Evolutionary conservation across 2,329 filamentous ascomycete species (phyloP), one percentile per base, ranked within the genome.

Genomic region (Fonsecaea nubica): DNA sequence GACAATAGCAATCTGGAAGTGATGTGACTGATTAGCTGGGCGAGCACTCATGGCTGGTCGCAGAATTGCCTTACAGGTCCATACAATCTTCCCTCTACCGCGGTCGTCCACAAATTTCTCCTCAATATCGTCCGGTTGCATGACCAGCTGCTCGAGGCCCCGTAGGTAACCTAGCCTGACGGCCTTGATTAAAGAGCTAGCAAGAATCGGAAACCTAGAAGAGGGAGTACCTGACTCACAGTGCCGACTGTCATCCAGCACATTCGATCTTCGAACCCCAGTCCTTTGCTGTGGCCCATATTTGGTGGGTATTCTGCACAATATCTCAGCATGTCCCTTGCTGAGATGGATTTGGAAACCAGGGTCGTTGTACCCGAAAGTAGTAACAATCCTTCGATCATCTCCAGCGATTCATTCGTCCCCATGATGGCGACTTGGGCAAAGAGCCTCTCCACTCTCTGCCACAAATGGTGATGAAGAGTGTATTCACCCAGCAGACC

Each of bases 171-270:
- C 63, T 57, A 65, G 58, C 38, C 63, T 56, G 35, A 65, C 63
- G 25, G 57, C 62, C 62, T 64, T 8, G 35, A 42, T 21, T 33
- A 35, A 55, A 25, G 25, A 10, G 42, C 60, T 35, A 64, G 62
- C 54, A 58, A 55, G 18, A n/a, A 38, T 7, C 35, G 30, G 35
- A 8, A 59, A 32, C 8, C 33, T 38, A 55, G 25, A 15, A 7
- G 40, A 15, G 15, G 40, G 13, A 9, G 25, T 36, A 36, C 30
- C 25, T 35, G 40, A 55, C 62, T 40, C 57, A 64, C 57, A 10
- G 63, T 65, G 53, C 63, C 63, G 21, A 65, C 63, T n/a, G 63
- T 65, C 63, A 65, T 65, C 63, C 63, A 65, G 25, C 57, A 65
- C 63, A 65, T 65, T 65, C 63, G 63, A 62, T 65, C 63, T 56